Conservation (phyloP, 257 asterid species). For the Ajuga chamaepitys region DNA sequence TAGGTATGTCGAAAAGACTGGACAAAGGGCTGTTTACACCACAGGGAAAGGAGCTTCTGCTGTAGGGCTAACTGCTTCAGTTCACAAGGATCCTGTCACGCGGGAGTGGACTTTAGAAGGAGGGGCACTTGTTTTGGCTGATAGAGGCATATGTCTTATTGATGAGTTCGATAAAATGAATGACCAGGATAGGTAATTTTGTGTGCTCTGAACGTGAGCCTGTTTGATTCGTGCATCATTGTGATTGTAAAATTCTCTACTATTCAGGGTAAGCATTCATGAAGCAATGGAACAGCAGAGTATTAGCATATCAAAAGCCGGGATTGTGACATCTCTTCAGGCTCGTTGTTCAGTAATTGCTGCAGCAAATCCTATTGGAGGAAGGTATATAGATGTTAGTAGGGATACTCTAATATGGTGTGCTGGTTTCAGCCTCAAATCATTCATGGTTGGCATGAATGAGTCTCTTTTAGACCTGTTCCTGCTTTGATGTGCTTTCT, state of each 20-base stretch:
- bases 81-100: slow-evolving; percentile 97
- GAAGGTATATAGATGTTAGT: slow-evolving; percentile 54
- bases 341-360: slow-evolving; percentile 99
- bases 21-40: slow-evolving; percentile 93
- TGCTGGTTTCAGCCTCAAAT: not conserved
- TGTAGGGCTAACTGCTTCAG: slow-evolving; percentile 98
- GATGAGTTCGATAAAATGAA: slow-evolving; percentile 99
- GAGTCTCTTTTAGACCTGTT: not conserved
- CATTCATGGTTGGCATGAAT: not conserved
- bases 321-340: slow-evolving; percentile 95
- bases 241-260: slow-evolving; percentile 14
- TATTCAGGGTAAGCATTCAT: slow-evolving; percentile 89
- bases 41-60: slow-evolving; percentile 99
- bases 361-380: slow-evolving; percentile 98
- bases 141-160: slow-evolving; percentile 97
- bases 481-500: not conserved
- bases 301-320: slow-evolving; percentile 97
- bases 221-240: slow-evolving; percentile 1
- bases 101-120: slow-evolving; percentile 99
- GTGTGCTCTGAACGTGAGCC: not conserved
- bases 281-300: slow-evolving; percentile 99
- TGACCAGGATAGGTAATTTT: slow-evolving; percentile 85
- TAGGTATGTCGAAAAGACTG: slow-evolving; percentile 95
- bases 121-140: slow-evolving; percentile 98
- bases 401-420: not conserved